These are phyloP conservation scores for Aspergillus affinis DNA, from an alignment of 495 filamentous ascomycete species.

Conservation along the genomic window DNA sequence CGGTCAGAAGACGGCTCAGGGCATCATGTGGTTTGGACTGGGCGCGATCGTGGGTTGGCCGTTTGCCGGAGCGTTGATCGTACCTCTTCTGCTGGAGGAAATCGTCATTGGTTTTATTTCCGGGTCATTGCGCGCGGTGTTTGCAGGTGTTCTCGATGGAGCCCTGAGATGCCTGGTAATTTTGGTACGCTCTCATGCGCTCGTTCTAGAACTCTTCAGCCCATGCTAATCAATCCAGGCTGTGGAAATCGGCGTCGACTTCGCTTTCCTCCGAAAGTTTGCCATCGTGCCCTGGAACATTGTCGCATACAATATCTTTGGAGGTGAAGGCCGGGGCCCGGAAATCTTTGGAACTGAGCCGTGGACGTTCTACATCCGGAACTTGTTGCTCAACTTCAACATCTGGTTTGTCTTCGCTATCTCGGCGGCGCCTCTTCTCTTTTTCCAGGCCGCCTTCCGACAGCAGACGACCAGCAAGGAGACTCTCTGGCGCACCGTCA, in stretches of 20 bases:
- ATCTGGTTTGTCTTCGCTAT: slow-evolving; percentile 86
- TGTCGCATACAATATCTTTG: slow-evolving; percentile 91
- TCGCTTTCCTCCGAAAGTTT: slow-evolving; percentile 77
- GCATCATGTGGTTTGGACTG: slow-evolving; percentile 90
- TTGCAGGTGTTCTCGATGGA: slow-evolving; percentile 65
- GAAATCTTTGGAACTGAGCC: slow-evolving; percentile 96
- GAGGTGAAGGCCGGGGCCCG: slow-evolving; percentile 72
- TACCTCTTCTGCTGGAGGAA: slow-evolving; percentile 84
- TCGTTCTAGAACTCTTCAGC: neutral
- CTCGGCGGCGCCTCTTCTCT: slow-evolving; percentile 61
- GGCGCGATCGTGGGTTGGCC: slow-evolving; percentile 93
- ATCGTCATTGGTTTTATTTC: slow-evolving; percentile 59
- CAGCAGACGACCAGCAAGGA: slow-evolving; percentile 39
- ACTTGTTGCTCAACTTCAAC: slow-evolving; percentile 93
- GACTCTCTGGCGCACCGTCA: slow-evolving; percentile 64
- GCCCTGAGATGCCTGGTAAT: slow-evolving; percentile 62
- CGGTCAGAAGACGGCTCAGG: slow-evolving; percentile 71
- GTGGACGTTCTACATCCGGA: slow-evolving; percentile 94
- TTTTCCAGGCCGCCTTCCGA: slow-evolving; percentile 48
- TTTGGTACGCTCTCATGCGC: slow-evolving; percentile 56
- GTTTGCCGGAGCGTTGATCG: slow-evolving; percentile 77
- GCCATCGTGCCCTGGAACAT: slow-evolving; percentile 87
- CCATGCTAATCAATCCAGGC: slow-evolving; percentile 38
- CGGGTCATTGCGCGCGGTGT: slow-evolving; percentile 53
- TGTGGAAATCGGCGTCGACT: slow-evolving; percentile 65